Conservation (phyloP, 2,329 filamentous ascomycete genomes). For the Diaporthe ampelina region DNA sequence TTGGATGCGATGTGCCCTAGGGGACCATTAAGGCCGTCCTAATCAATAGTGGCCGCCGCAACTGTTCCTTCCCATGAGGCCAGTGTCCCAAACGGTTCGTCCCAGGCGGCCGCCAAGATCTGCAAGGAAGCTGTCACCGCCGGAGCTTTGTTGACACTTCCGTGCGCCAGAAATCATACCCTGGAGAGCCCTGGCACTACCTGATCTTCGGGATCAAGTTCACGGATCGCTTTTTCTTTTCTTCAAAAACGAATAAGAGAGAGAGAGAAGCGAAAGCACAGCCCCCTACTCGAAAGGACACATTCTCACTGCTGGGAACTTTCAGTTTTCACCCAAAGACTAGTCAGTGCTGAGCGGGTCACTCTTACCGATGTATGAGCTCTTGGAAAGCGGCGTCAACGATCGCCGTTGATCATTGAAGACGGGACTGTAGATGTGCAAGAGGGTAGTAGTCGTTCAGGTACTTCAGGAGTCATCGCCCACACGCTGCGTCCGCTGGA, state of each 20-base stretch:
- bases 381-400: not conserved
- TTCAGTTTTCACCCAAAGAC: not conserved
- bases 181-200: too few species aligned
- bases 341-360: too few species aligned
- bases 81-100: not conserved
- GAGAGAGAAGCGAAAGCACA: too few species aligned
- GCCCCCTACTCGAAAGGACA: too few species aligned
- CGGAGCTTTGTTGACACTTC: not conserved
- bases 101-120: not conserved
- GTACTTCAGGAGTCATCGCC: not conserved
- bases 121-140: slow-evolving; percentile 1
- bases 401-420: not conserved
- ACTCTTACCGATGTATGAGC: too few species aligned
- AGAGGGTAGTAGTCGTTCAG: not conserved
- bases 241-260: too few species aligned
- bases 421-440: not conserved
- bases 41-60: not conserved
- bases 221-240: too few species aligned
- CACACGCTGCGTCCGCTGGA: not conserved
- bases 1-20: not conserved
- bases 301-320: not conserved
- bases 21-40: not conserved
- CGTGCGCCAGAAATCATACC: not conserved
- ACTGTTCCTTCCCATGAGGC: not conserved
- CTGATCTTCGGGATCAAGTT: too few species aligned